Evolutionary conservation across 257 asterid species (phyloP), one percentile per base, ranked within the genome.

Genomic region (Petunia axillaris): DNA sequence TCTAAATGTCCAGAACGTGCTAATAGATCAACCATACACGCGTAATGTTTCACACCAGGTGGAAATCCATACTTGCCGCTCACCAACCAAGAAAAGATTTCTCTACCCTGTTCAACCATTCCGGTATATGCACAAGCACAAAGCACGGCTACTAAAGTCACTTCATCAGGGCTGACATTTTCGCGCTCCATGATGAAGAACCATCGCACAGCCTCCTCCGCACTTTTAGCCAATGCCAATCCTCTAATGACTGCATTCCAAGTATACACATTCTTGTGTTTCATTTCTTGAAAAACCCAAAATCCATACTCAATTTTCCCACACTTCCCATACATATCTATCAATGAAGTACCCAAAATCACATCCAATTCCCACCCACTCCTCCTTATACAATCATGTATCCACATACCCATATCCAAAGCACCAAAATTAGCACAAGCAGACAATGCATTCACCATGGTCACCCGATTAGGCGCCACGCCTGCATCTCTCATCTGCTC

Each of bases 241-340:
- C 95, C 97, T 76, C 86, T 90, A 15, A 94, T 89, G 44, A 91
- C 77, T 2, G 89, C 93, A 82, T 90, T 94, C 97, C 97, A 92
- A 2, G 97, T 86, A 75, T 52, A 82, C 62, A 91, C 89, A 83
- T 89, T 90, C 88, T 82, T 90, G 83, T 85, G 84, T 6, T 70
- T 82, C 91, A 92, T 90, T 79, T 81, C 80, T 35, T 83, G 76
- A 48, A 94, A 94, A 54, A 90, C 87, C 53, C 52, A 53, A 58
- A 89, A 25, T 13, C 88, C 97, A 68, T 85, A 81, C 50, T 87
- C 85, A 37, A 86, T 80, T 70, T 77, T 83, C 66, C 97, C 97
- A 60, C 97, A 90, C 57, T 82, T 92, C 11, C 88, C 93, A 46
- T 89, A 94, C 97, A 94, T 90, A 73, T 86, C 88, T 41, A 94